Evolutionary conservation across 2,329 filamentous ascomycete genomes (phyloP), one percentile per base, ranked within the genome.

Genomic region (Pestalotiopsis fici): DNA sequence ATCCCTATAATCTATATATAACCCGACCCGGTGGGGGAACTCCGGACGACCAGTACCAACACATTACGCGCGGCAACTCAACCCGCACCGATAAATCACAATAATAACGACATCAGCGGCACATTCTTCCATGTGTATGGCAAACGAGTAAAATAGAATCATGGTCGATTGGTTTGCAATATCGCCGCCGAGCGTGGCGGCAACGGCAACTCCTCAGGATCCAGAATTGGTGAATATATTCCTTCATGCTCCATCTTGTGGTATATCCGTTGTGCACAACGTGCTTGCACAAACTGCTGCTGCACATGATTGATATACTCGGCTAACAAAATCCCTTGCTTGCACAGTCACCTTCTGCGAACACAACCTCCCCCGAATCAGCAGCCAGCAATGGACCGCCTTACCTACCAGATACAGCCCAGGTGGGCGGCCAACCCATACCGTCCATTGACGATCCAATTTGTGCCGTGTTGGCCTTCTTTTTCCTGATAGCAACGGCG

Each of bases 391-490:
- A 55, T 54, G 63, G 63, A 25, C 78, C 78, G 6, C 83, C 83
- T 2, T 85, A 84, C 66, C 71, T 77, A 4, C 81, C 83, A 2
- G 74, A 70, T 13, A 78, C 73, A 13, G 88, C 90, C 55, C 73
- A 76, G 18, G 78, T 90, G 21, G 90, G 91, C 67, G 87, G 89
- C 27, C 71, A 80, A 7, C 91, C 93, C 1, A 86, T 82, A 1
- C 74, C 83, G 3, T 69, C 74, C 2, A 79, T 91, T 69, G 92
- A 95, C 76, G 83, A 90, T 7, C 90, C 91, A 47, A 84, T 93
- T 75, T 87, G 83, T 69, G 83, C 85, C 64, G 85, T 93, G 66
- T 87, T 94, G 69, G 77, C 94, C 15, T 76, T 79, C 54, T 75
- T 91, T 66, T 92, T 90, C 78, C 68, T 87, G 39, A 47, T 74